Base-by-base conservation (phyloP, 768 basidiomycete genomes). In the Tricholoma flavovirens region DNA sequence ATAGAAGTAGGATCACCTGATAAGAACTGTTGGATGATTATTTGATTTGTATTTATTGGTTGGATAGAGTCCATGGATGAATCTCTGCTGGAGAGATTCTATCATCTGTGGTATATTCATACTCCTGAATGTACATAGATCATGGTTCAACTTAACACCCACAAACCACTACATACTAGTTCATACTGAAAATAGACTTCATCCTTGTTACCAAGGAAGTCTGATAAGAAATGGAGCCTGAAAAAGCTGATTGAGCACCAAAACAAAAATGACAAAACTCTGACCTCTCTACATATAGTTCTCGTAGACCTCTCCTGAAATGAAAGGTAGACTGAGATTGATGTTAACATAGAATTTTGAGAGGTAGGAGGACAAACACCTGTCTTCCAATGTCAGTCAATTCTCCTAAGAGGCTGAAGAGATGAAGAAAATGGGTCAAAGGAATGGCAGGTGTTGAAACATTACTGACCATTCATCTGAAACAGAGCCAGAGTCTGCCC, bases 71-170 rank as follows among this genome's bases (percentile, higher is more conserved):
- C 89, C 89, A 50, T 83, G 77, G n/a, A 88, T 73, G 33, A 91
- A n/a, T n/a, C n/a, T 74, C 59, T 92, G 83, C 60, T 87, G 84
- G 15, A 90, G 69, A 0, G 84, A 84, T 61, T 91, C 87, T 14
- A 85, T 83, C 5, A 89, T 91, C 32, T 90, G 77, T 0, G 88
- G 81, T 67, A 93, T 82, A 63, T 88, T 87, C 2, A 90, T 93
- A 14, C 82, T 86, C 48, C 86, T 84, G 50, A 8, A 38, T 49
- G 11, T 9, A 33, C 48, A 42, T 50, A 26, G 5, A 21, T n/a
- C 12, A 5, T 40, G 36, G n/a, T n/a, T n/a, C n/a, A n/a, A n/a
- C n/a, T 26, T 53, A 24, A 15, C 17, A 49, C 17, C 10, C 22
- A 5, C 12, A 14, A 12, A 45, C 22, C 5, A 45, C 43, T 30